Conservation (phyloP, 495 filamentous ascomycete species). For the Hypoxylon fuscum region DNA sequence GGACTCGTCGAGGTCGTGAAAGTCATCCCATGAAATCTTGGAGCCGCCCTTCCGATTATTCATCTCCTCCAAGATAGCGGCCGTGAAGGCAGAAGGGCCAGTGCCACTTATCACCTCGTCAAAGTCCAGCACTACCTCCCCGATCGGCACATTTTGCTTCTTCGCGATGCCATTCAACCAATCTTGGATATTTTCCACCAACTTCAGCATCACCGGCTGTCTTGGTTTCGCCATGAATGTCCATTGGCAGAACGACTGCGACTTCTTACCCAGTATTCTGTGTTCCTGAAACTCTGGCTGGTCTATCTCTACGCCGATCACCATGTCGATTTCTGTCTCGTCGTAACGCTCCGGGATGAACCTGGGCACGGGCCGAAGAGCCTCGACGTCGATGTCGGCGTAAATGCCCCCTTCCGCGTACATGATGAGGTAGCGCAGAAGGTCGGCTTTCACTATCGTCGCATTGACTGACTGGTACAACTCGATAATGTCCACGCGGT, state of each 20-base stretch:
- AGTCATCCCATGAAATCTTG: conserved; percentile 60
- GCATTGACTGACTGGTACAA: conserved; percentile 65
- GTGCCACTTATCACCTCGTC: conserved; percentile 74
- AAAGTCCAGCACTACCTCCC: conserved; percentile 68
- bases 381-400: conserved; percentile 67
- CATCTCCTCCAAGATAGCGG: conserved; percentile 68
- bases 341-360: conserved; percentile 64
- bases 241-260: conserved; percentile 73
- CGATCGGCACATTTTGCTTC: conserved; percentile 61
- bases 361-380: conserved; percentile 54
- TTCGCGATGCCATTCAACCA: conserved; percentile 66
- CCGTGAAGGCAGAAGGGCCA: conserved; percentile 72
- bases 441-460: conserved; percentile 68
- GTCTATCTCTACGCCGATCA: conserved; percentile 73
- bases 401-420: conserved; percentile 66
- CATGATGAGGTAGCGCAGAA: conserved; percentile 67
- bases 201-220: conserved; percentile 67
- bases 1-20: conserved; percentile 67
- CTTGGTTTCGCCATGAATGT: conserved; percentile 71
- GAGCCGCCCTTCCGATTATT: conserved; percentile 42
- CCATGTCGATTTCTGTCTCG: conserved; percentile 62
- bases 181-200: conserved; percentile 66
- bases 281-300: conserved; percentile 68
- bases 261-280: conserved; percentile 68
- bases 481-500: conserved; percentile 68